A percentile compares a stretch with the other conserved stretches of the same genome.
These are phyloP conservation scores for Castanea sativa DNA, from an alignment of 306 rosid species.

Conservation along the genomic window DNA sequence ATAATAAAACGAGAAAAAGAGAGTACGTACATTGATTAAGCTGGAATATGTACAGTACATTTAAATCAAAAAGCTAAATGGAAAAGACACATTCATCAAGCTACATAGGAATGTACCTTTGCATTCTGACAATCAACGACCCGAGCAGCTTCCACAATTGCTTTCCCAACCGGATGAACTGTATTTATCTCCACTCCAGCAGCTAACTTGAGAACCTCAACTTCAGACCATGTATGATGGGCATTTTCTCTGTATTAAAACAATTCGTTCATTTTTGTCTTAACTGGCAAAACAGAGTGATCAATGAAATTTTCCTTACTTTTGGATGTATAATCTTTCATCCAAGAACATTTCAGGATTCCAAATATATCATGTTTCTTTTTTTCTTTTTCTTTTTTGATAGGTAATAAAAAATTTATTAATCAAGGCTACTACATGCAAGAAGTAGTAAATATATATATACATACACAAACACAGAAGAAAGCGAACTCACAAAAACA, in stretches of 20 bases:
- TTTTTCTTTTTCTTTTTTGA: no score
- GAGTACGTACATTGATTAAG: constrained; percentile 3
- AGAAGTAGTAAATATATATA: no score
- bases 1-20: no score
- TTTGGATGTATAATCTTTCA: neutral
- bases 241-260: constrained; percentile 46
- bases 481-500: no score
- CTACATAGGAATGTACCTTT: constrained; percentile 47
- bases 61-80: constrained; percentile 10
- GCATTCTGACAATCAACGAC: constrained; percentile 48
- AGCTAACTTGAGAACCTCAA: constrained; percentile 77
- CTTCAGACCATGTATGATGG: constrained; percentile 53
- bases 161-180: constrained; percentile 90
- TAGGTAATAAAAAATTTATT: no score
- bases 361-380: neutral
- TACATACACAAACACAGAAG: no score
- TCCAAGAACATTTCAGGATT: neutral
- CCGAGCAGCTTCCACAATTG: constrained; percentile 87
- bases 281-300: constrained; percentile 15
- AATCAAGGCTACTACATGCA: no score
- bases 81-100: constrained; percentile 15
- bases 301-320: neutral
- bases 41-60: neutral
- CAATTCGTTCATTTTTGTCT: constrained; percentile 11
- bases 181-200: constrained; percentile 94